These are phyloP conservation scores for Knufia petricola DNA, from an alignment of 2,329 filamentous ascomycete genomes.

Conservation along the genomic window DNA sequence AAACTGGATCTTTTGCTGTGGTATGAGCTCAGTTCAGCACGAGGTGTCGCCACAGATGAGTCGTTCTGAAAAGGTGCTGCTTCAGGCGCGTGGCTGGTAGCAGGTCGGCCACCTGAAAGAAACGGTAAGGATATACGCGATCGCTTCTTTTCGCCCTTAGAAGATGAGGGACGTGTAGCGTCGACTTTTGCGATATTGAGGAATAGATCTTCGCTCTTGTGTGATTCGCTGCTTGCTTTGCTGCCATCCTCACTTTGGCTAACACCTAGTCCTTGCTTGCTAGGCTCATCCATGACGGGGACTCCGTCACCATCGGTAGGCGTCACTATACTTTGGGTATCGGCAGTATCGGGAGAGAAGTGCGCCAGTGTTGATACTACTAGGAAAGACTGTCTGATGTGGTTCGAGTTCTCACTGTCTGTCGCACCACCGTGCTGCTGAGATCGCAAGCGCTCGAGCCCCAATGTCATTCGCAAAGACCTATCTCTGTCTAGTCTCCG, in stretches of 20 bases:
- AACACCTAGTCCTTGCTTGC: conserved; percentile 19
- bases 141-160: conserved; percentile 13
- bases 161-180: conserved; percentile 18
- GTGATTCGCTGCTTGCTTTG: conserved; percentile 28
- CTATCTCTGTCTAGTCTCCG: conserved; percentile 15
- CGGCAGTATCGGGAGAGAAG: conserved; percentile 13
- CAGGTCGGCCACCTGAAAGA: conserved; percentile 5
- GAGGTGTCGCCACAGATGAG: neutral
- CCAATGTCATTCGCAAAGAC: conserved; percentile 2
- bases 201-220: conserved; percentile 37
- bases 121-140: conserved; percentile 23
- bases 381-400: neutral
- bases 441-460: neutral
- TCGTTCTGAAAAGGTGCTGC: neutral
- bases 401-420: neutral
- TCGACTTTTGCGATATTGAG: conserved; percentile 38
- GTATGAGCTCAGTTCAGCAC: conserved; percentile 11
- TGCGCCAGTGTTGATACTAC: neutral
- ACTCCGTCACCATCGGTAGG: conserved; percentile 23
- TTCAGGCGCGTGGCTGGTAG: conserved; percentile 1
- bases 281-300: conserved; percentile 24
- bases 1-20: conserved; percentile 20
- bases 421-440: neutral
- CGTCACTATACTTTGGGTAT: conserved; percentile 14
- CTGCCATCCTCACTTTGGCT: conserved; percentile 21